These are phyloP conservation scores for Purshia tridentata DNA, from an alignment of 306 rosid species.

Conservation along the genomic window DNA sequence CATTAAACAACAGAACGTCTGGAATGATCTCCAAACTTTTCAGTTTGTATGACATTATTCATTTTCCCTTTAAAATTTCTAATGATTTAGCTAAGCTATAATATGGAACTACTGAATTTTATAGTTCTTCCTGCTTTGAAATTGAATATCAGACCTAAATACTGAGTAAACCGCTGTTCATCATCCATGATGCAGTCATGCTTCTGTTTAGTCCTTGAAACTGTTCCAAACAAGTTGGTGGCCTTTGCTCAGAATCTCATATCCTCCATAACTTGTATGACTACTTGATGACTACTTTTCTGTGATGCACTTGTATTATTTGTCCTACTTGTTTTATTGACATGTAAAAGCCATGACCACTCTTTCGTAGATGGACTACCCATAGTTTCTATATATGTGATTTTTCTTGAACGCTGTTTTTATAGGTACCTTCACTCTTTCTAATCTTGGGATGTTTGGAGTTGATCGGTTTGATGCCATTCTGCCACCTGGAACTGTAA, in stretches of 20 bases:
- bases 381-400: background rate
- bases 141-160: background rate
- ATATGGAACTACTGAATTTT: background rate
- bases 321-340: background rate
- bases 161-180: background rate
- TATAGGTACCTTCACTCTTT: slow-evolving; percentile 86
- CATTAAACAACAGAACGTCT: background rate
- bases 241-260: background rate
- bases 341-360: background rate
- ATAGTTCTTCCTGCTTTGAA: background rate
- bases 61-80: background rate
- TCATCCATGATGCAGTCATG: background rate
- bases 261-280: background rate
- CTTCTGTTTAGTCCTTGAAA: background rate
- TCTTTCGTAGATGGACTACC: background rate
- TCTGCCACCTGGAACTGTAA: slow-evolving; percentile 95
- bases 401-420: slow-evolving; percentile 25
- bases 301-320: background rate
- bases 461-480: slow-evolving; percentile 98
- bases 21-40: background rate
- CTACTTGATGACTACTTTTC: background rate
- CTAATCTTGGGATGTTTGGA: slow-evolving; percentile 97
- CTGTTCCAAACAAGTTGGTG: background rate
- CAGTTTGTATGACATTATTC: background rate
- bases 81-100: background rate